Conservation (phyloP, 306 rosid genomes). For the Prunus mongolica region DNA sequence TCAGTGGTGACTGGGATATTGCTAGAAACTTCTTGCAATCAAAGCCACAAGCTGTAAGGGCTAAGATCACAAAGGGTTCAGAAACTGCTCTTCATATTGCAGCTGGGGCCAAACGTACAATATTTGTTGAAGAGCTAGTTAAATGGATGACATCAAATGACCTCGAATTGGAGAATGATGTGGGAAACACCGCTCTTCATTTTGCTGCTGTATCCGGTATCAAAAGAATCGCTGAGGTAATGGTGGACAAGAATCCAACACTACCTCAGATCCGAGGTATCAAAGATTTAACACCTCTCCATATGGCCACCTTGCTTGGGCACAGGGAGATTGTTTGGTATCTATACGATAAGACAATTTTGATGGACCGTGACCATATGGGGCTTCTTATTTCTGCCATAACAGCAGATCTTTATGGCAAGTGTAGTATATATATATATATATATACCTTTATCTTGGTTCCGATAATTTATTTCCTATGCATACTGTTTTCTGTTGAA, state of each 20-base stretch:
- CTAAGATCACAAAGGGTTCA: conserved; percentile 7
- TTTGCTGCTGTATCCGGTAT: conserved; percentile 11
- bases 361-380: neutral
- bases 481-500: too few species aligned
- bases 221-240: conserved; percentile 7
- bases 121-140: neutral
- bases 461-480: too few species aligned
- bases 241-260: neutral
- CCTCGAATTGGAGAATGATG: conserved; percentile 8
- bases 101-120: conserved; percentile 4
- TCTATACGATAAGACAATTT: neutral
- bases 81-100: conserved; percentile 10
- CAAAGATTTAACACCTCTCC: conserved; percentile 1
- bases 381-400: conserved; percentile 8
- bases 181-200: conserved; percentile 3
- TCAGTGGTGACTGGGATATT: conserved; percentile 1
- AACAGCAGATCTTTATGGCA: conserved; percentile 6
- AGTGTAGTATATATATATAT: neutral
- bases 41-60: conserved; percentile 5
- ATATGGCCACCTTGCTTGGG: conserved; percentile 9
- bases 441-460: too few species aligned
- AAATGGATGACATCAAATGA: neutral
- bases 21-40: neutral
- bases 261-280: conserved; percentile 4
- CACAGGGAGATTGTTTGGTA: conserved; percentile 7